Percentiles rank a stretch among this genome's conserved stretches.
Evolutionary conservation across 495 filamentous ascomycete genomes (phyloP).

Genomic region (Aspergillus hancockii): DNA sequence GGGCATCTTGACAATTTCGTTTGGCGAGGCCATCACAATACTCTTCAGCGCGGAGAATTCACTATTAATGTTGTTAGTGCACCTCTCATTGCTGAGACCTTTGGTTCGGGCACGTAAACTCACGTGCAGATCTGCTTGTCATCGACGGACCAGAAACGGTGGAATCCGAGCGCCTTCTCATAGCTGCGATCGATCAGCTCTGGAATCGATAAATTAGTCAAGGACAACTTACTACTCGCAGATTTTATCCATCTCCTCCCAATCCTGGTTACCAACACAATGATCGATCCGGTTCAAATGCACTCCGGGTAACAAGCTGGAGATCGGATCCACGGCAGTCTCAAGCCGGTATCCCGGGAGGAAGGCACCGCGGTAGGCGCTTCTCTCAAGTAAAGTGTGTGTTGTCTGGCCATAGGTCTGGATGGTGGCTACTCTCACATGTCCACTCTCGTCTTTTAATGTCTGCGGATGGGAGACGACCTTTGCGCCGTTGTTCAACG

Average conservation of each 20-base stretch:
- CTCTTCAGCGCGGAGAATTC: conserved; percentile 83
- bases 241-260: conserved; percentile 80
- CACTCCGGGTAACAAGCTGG: conserved; percentile 57
- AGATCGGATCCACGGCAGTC: conserved; percentile 48
- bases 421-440: conserved; percentile 71
- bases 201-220: background rate
- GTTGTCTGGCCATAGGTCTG: conserved; percentile 90
- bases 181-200: conserved; percentile 54
- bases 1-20: conserved; percentile 88
- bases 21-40: conserved; percentile 85
- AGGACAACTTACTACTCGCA: conserved; percentile 65
- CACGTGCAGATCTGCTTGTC: conserved; percentile 80
- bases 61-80: conserved; percentile 23
- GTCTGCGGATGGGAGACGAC: conserved; percentile 58
- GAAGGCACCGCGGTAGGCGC: conserved; percentile 68
- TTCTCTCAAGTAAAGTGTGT: conserved; percentile 77
- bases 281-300: conserved; percentile 76
- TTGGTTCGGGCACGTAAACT: conserved; percentile 11
- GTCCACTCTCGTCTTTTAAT: conserved; percentile 46
- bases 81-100: background rate
- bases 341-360: conserved; percentile 71
- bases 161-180: conserved; percentile 84
- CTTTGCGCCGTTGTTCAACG: conserved; percentile 68
- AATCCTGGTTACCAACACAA: conserved; percentile 92
- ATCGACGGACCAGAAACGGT: conserved; percentile 93